Percentiles rank a stretch among this genome's conserved stretches.
These are phyloP conservation scores for Onygenales sp. DNA, from an alignment of 2,329 filamentous ascomycete species.

Conservation along the genomic window DNA sequence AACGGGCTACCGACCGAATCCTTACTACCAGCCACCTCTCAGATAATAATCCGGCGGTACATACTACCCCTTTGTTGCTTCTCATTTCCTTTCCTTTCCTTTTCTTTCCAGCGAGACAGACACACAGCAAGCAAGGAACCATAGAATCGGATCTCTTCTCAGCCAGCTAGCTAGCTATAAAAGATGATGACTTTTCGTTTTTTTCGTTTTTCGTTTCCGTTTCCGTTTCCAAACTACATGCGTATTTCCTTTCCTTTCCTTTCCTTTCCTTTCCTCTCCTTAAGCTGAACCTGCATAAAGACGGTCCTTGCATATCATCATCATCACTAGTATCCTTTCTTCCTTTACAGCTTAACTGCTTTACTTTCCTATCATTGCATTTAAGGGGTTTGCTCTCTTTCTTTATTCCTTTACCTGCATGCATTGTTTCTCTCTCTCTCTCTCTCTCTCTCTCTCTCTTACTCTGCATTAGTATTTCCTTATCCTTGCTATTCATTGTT, in stretches of 20 bases:
- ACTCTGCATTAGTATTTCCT: background rate
- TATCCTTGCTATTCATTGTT: background rate
- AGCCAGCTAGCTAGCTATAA: too few species aligned
- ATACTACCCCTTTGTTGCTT: background rate
- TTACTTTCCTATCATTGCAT: background rate
- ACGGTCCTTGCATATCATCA: background rate
- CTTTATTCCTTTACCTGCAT: background rate
- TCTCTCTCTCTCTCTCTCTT: background rate
- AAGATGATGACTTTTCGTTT: background rate
- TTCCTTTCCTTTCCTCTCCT: background rate
- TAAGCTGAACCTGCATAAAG: background rate
- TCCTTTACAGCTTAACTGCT: background rate
- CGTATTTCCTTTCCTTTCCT: background rate
- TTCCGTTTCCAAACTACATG: background rate
- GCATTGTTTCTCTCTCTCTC: background rate
- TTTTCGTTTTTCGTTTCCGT: background rate
- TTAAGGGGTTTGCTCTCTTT: background rate
- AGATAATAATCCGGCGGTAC: background rate
- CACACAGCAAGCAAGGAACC: too few species aligned
- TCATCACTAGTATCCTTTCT: background rate
- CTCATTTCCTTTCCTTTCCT: too few species aligned
- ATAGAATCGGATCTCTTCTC: background rate
- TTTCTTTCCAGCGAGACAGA: too few species aligned
- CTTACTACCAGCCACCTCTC: slow-evolving; percentile 2
- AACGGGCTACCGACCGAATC: slow-evolving; percentile 1